Evolutionary conservation across 257 asterid genomes (phyloP), one percentile per base, ranked within the genome.

Genomic region (Solanum etuberosum): DNA sequence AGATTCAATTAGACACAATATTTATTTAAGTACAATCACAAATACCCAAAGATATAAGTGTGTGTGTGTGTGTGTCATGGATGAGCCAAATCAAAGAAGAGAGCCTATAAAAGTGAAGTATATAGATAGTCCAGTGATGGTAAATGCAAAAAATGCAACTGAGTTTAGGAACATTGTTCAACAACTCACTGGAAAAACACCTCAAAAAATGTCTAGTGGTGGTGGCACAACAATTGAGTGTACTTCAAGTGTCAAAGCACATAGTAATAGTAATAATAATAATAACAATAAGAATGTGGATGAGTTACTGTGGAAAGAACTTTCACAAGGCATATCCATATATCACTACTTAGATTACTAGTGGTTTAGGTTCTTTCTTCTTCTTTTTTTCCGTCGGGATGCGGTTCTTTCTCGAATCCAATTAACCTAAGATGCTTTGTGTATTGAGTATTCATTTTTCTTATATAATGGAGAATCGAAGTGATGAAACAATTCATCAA

Each of bases 131-230:
- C 91, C 92, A 14, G 86, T 89, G 14, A 40, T 31, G 87, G 88
- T 91, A 16, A 89, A 83, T 70, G 90, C 92, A 7, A 88, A 86
- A 70, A 85, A 74, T 83, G 89, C 88, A 9, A 34, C 67, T 18
- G 92, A 91, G 84, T 91, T 91, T 42, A 84, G 89, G 38, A 27
- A 83, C 1, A 91, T 91, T 23, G 92, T 91, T 84, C 92, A 91
- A 86, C 85, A 89, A 70, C 90, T 91, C 46, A 91, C 91, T 5
- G 92, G 92, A 32, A 88, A 88, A 76, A 85, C 35, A 5, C 65
- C 84, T 43, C 84, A 43, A 78, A 37, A 73, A 20, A 73, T 37
- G 48, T 14, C 82, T 5, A 35, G n/a, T 70, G 40, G n/a, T 70
- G 40, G 78, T 67, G 48, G 31, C 18, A 73, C 5, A 35, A 12